Evolutionary conservation across 805 yeast genomes (phyloP), one percentile per base, ranked within the genome.

Genomic region (Phaffomyces thermotolerans): DNA sequence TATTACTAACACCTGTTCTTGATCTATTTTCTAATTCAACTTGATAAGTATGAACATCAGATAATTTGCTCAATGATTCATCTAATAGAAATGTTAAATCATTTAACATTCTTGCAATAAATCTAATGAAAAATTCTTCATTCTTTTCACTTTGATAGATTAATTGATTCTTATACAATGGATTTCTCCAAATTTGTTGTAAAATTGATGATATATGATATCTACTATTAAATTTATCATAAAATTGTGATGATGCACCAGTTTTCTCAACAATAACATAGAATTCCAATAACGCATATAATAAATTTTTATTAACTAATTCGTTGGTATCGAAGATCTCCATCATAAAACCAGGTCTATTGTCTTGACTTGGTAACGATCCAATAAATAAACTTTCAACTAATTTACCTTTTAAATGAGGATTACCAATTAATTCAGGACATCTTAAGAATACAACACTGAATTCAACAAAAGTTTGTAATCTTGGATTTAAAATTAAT

Each of bases 251-350:
- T 8, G 91, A 81, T 2, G 96, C 84, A 9, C 99, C 99, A 0
- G 99, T 93, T 57, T 86, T 89, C 62, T 93, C 99, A 40, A 91
- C 90, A 72, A 86, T 87, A 31, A 93, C 95, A 62, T 91, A 93
- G 49, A 89, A 84, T 54, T 88, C 95, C 64, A 93, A 73, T 44
- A 93, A 71, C 1, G 96, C 84, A 56, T 86, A 89, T 45, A 93
- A 68, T 49, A 93, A 60, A 59, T 89, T 79, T 33, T 79, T 69
- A 27, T 68, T 65, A 2, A 88, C 82, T 20, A 83, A 55, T 42
- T 75, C 72, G 54, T 88, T 80, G 10, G 78, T 67, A 53, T 74
- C 79, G 62, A 88, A 79, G 8, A 82, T 70, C 6, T 72, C 71
- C 48, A 80, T 69, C 75, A 89, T 77, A 48, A 82, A 82, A 0